Conservation (phyloP, 2,329 filamentous ascomycete genomes). For the Zymoseptoria passerinii region DNA sequence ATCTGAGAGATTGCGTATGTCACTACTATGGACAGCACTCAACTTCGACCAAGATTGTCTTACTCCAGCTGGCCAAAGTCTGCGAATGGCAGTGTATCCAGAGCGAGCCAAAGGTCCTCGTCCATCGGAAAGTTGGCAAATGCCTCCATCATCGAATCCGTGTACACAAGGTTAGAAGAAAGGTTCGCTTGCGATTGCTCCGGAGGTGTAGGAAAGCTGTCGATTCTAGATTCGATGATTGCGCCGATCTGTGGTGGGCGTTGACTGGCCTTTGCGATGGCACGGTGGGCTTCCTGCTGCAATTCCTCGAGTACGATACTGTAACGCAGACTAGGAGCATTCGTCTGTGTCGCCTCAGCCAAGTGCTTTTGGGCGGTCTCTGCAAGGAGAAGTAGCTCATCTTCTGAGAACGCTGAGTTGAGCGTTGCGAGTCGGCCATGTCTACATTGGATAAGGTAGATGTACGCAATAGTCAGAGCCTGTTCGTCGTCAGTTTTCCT, state of each 20-base stretch:
- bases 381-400: conserved; percentile 35
- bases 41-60: neutral
- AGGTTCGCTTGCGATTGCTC: neutral
- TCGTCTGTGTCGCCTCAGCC: conserved; percentile 30
- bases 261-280: conserved; percentile 12
- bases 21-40: neutral
- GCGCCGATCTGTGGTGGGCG: conserved; percentile 7
- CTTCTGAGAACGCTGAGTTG: conserved; percentile 10
- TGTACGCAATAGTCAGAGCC: conserved; percentile 46
- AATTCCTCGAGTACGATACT: conserved; percentile 47
- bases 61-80: conserved; percentile 9
- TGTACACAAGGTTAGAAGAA: neutral
- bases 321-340: conserved; percentile 43
- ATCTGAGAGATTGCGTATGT: neutral
- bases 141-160: conserved; percentile 3
- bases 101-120: conserved; percentile 23
- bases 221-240: neutral
- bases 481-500: neutral
- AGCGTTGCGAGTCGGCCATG: conserved; percentile 14
- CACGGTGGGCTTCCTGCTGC: conserved; percentile 33
- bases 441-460: conserved; percentile 44
- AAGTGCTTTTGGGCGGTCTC: conserved; percentile 43
- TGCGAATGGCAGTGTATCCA: conserved; percentile 25
- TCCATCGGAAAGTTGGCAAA: conserved; percentile 19
- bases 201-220: neutral